phyloP scores from a whole-genome alignment of 2,329 filamentous ascomycete species.

The Colletotrichum costaricense region DNA sequence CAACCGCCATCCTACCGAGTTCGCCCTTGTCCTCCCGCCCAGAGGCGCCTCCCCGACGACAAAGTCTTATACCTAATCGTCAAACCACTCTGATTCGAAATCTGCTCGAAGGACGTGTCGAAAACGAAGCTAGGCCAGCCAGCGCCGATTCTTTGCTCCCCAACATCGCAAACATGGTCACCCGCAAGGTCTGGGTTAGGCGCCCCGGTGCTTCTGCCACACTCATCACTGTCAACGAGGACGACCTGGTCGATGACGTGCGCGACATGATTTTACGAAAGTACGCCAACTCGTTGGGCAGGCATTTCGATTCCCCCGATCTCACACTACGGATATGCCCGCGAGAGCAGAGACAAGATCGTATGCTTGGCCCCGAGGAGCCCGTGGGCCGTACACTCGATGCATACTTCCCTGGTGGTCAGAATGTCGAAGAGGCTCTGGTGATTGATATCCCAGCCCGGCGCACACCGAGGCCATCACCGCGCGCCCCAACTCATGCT shows the following conservation, averaged over 20 bases:
- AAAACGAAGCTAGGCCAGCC: slow-evolving; percentile 52
- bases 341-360: slow-evolving; percentile 74
- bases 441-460: slow-evolving; percentile 86
- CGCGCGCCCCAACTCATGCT: slow-evolving; percentile 62
- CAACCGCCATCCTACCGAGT: slow-evolving; percentile 22
- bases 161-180: slow-evolving; percentile 65
- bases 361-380: slow-evolving; percentile 87
- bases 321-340: slow-evolving; percentile 81
- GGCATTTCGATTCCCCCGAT: slow-evolving; percentile 90
- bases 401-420: slow-evolving; percentile 85
- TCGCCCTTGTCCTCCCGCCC: slow-evolving; percentile 37
- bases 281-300: slow-evolving; percentile 92
- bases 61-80: slow-evolving; percentile 57
- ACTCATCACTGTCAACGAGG: slow-evolving; percentile 84
- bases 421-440: slow-evolving; percentile 88
- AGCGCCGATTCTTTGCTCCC: slow-evolving; percentile 49
- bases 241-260: slow-evolving; percentile 94
- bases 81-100: slow-evolving; percentile 62
- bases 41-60: slow-evolving; percentile 47
- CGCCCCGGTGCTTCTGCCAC: slow-evolving; percentile 88
- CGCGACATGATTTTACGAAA: slow-evolving; percentile 92
- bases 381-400: slow-evolving; percentile 82
- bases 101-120: slow-evolving; percentile 58
- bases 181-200: slow-evolving; percentile 94
- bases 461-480: slow-evolving; percentile 84